phyloP scores from a whole-genome alignment of 2,329 filamentous ascomycete species.

The Aspergillus pseudoterreus region DNA sequence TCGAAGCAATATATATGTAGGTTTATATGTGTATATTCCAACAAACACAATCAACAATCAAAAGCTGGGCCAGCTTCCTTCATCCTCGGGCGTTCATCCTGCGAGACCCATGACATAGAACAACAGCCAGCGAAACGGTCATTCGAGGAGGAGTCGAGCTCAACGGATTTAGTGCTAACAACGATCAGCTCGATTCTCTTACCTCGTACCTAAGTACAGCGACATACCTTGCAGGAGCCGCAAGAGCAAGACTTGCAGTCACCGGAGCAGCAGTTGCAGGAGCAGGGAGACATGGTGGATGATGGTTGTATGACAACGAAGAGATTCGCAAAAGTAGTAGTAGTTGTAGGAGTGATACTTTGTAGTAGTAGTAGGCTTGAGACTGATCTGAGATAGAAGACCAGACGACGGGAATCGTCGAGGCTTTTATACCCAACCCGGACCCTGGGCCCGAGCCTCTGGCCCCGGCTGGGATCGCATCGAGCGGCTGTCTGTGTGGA shows the following conservation, averaged over 20 bases:
- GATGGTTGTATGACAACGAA: constrained; percentile 3
- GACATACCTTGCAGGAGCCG: constrained; percentile 34
- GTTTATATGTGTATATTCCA: too few relatives aligned
- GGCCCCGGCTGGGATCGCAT: neutral
- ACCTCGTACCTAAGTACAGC: neutral
- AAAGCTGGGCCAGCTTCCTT: too few relatives aligned
- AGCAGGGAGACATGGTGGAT: constrained; percentile 39
- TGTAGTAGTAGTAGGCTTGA: neutral
- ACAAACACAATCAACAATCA: too few relatives aligned
- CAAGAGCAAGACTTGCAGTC: constrained; percentile 40
- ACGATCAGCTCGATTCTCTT: neutral
- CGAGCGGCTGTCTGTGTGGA: neutral
- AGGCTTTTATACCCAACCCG: neutral
- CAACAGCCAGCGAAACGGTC: neutral
- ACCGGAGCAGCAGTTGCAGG: constrained; percentile 35
- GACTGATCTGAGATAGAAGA: neutral
- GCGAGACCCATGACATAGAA: neutral
- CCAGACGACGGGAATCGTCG: neutral
- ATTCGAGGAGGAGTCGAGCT: neutral
- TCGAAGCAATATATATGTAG: too few relatives aligned
- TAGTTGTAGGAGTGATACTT: constrained; percentile 1
- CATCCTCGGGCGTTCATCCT: too few relatives aligned
- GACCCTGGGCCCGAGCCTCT: neutral
- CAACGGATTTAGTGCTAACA: constrained; percentile 11
- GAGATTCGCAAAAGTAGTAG: neutral